These are phyloP conservation scores for Candida germanica DNA, from an alignment of 805 yeast genomes.

Conservation along the genomic window DNA sequence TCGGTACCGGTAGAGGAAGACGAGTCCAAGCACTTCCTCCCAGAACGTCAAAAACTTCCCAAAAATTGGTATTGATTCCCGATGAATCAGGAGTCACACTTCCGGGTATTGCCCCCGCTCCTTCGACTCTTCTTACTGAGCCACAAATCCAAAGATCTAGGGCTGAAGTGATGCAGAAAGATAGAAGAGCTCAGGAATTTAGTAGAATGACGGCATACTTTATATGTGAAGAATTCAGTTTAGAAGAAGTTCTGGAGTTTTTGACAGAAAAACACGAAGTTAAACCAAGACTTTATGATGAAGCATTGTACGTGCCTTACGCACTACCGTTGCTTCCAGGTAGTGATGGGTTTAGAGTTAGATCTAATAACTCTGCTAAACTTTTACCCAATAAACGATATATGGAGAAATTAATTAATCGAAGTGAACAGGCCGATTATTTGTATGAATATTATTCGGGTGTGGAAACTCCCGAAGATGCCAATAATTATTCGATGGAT, in stretches of 20 bases:
- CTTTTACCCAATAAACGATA: slow-evolving; percentile 40
- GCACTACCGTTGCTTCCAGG: slow-evolving; percentile 86
- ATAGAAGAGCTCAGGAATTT: slow-evolving; percentile 57
- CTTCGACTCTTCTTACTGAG: slow-evolving; percentile 6
- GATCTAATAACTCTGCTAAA: slow-evolving; percentile 58
- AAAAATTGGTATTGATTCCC: slow-evolving; percentile 84
- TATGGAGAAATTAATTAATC: slow-evolving; percentile 77
- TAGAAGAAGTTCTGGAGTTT: slow-evolving; percentile 61
- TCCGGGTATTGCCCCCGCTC: slow-evolving; percentile 14
- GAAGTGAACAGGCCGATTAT: slow-evolving; percentile 84
- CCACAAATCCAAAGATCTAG: slow-evolving; percentile 38
- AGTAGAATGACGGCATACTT: slow-evolving; percentile 91
- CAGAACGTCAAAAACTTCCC: slow-evolving; percentile 82
- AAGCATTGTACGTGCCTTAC: slow-evolving; percentile 89
- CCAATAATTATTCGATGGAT: slow-evolving; percentile 45
- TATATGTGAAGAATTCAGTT: slow-evolving; percentile 77
- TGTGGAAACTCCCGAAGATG: slow-evolving; percentile 60
- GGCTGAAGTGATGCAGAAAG: slow-evolving; percentile 60
- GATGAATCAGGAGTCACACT: slow-evolving; percentile 36
- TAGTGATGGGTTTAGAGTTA: slow-evolving; percentile 68
- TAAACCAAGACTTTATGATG: slow-evolving; percentile 84
- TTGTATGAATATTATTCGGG: slow-evolving; percentile 90
- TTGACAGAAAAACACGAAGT: slow-evolving; percentile 72
- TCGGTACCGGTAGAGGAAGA: slow-evolving; percentile 35
- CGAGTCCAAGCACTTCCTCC: slow-evolving; percentile 57